Evolutionary conservation across 805 yeast genomes (phyloP), one percentile per base, ranked within the genome.

Genomic region (Myxozyma lipomycoides): DNA sequence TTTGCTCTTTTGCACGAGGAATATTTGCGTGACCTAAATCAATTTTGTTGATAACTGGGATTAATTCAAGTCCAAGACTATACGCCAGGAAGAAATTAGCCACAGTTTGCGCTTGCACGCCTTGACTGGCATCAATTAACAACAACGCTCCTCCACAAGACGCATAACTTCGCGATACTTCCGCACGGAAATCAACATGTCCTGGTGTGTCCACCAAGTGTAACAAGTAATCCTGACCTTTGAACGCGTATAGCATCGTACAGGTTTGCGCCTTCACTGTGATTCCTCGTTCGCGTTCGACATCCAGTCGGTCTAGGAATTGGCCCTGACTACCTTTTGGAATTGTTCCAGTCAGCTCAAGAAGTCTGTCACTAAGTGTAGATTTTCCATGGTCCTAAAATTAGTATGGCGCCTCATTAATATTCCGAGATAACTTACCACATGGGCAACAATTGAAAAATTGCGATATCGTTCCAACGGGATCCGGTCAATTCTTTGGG

Each of bases 201-300:
- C 98, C 98, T 0, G 98, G 98, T 0, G 98, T 91, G 67, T 91
- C 98, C 40, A 93, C 96, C 40, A 91, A 72, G 71, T 91, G 96
- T 41, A 91, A 70, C 48, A 93, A 68, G 64, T 87, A 93, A 60
- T 91, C 96, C 60, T 79, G 72, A 1, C 80, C 79, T 6, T 79
- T 73, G 57, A 80, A 74, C 32, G 75, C 74, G 66, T 89, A 89
- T 52, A 93, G 75, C 97, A 91, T 93, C 0, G 96, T 78, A 62
- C 96, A 91, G 0, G 98, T 93, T 64, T 93, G 98, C 0, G 98
- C 98, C 67, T 91, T 91, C 48, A 91, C 93, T 0, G 98, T 91
- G 62, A 91, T 91, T 1, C 98, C 98, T 62, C 98, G 73, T 69
- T 91, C 98, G 64, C 95, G 73, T 66, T 91, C 98, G 18, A 91